Percentiles rank a stretch among this genome's conserved stretches.
These are phyloP conservation scores for Naegleria fowleri DNA, from an alignment of 208 protist species.

Conservation along the genomic window DNA sequence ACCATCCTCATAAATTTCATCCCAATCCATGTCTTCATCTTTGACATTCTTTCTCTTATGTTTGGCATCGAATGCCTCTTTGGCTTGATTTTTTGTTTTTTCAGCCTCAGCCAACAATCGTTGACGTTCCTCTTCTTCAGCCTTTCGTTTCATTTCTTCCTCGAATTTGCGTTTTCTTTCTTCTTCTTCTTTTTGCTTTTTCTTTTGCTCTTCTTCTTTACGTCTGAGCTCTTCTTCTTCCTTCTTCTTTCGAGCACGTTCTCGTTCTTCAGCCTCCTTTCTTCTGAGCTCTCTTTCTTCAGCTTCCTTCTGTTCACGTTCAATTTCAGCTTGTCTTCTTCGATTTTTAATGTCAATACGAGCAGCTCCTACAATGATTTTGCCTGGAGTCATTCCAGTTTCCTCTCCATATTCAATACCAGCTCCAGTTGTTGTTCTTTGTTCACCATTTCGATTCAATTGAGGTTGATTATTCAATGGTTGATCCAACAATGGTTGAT, in stretches of 20 bases:
- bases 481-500: not conserved
- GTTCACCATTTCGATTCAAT: not conserved
- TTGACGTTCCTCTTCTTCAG: not conserved
- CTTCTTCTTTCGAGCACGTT: not conserved
- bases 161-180: not conserved
- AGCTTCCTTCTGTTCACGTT: not conserved
- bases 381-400: not conserved
- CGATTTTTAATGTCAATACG: not conserved
- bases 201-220: constrained; percentile 17
- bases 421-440: not conserved
- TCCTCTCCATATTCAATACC: constrained; percentile 2
- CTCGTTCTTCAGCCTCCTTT: not conserved
- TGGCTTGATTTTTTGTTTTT: not conserved
- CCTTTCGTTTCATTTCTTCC: constrained; percentile 2
- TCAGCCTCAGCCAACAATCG: not conserved
- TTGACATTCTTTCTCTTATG: not conserved
- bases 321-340: not conserved
- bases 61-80: not conserved
- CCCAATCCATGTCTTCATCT: constrained; percentile 15
- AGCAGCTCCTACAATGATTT: not conserved
- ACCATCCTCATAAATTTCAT: constrained; percentile 13
- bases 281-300: not conserved
- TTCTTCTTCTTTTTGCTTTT: not conserved
- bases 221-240: not conserved
- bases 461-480: not conserved